Conservation (phyloP, 176 grass and related monocot species). For the Cocos nucifera region DNA sequence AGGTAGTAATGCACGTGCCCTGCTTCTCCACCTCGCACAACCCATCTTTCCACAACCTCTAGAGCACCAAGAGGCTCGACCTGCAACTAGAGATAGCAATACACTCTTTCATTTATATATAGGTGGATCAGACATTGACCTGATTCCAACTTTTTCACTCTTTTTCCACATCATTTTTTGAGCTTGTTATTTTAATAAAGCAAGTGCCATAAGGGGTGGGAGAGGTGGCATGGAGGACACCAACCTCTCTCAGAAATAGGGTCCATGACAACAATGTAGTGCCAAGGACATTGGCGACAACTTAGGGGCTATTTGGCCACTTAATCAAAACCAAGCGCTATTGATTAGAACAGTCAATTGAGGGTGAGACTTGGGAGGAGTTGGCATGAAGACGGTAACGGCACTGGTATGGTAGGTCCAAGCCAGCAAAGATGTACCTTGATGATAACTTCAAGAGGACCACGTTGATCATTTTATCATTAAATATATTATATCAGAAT, state of each 20-base stretch:
- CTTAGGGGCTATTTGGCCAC: not conserved
- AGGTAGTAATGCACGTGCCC: conserved; percentile 15
- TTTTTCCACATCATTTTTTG: not conserved
- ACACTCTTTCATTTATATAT: no score
- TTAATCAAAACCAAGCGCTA: not conserved
- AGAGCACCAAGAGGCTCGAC: no score
- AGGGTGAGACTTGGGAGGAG: not conserved
- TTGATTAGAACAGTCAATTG: not conserved
- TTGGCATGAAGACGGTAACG: not conserved
- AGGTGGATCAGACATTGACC: no score
- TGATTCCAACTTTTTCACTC: no score
- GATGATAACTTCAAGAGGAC: no score
- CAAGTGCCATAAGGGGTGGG: no score
- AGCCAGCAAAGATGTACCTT: not conserved
- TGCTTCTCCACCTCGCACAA: conserved; percentile 26
- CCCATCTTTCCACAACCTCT: not conserved
- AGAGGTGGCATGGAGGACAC: no score
- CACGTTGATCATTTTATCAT: no score
- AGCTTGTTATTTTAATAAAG: no score
- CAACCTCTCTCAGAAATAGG: not conserved
- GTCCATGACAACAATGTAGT: not conserved
- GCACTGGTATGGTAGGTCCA: not conserved
- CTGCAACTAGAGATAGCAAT: no score
- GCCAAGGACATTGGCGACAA: not conserved
- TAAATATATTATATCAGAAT: no score